These are phyloP conservation scores for Hypoxylon fragiforme DNA, from an alignment of 495 filamentous ascomycete genomes.

Conservation along the genomic window DNA sequence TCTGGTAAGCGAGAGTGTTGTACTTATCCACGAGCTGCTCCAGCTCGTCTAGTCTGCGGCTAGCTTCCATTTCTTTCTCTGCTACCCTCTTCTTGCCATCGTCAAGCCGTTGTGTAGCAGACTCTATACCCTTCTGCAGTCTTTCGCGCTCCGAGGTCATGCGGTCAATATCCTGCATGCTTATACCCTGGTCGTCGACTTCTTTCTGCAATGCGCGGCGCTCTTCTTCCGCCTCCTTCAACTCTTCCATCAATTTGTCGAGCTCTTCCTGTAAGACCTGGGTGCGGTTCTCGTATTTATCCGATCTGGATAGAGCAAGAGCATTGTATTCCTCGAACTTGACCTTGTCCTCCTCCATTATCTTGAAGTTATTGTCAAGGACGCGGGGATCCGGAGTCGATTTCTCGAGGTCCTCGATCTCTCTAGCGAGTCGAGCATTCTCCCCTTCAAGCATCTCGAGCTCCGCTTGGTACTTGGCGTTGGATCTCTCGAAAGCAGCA, in stretches of 20 bases:
- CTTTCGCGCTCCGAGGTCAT: conserved; percentile 96
- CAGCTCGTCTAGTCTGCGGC: conserved; percentile 80
- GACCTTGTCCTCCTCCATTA: conserved; percentile 84
- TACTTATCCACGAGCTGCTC: conserved; percentile 84
- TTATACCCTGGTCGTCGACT: conserved; percentile 90
- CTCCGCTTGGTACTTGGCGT: conserved; percentile 78
- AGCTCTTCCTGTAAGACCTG: conserved; percentile 79
- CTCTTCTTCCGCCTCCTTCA: conserved; percentile 80
- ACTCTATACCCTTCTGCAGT: conserved; percentile 79
- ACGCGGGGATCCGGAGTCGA: conserved; percentile 77
- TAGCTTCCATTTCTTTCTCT: conserved; percentile 83
- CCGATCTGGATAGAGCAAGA: conserved; percentile 72
- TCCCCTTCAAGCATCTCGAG: conserved; percentile 82
- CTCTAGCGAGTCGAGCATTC: conserved; percentile 71
- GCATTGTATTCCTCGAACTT: conserved; percentile 94
- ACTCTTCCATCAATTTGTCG: conserved; percentile 72
- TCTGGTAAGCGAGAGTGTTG: conserved; percentile 92
- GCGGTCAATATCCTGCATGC: conserved; percentile 95
- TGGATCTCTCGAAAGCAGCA: conserved; percentile 79
- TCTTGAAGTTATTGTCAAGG: conserved; percentile 79
- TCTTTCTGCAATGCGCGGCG: conserved; percentile 75
- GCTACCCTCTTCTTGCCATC: conserved; percentile 79
- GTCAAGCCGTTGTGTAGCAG: conserved; percentile 70
- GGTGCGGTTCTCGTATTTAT: conserved; percentile 78
- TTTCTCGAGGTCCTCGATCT: conserved; percentile 87